Evolutionary conservation across 371 early-diverging fungal genomes (phyloP), one percentile per base, ranked within the genome.

Genomic region (Lichtheimia hyalospora): DNA sequence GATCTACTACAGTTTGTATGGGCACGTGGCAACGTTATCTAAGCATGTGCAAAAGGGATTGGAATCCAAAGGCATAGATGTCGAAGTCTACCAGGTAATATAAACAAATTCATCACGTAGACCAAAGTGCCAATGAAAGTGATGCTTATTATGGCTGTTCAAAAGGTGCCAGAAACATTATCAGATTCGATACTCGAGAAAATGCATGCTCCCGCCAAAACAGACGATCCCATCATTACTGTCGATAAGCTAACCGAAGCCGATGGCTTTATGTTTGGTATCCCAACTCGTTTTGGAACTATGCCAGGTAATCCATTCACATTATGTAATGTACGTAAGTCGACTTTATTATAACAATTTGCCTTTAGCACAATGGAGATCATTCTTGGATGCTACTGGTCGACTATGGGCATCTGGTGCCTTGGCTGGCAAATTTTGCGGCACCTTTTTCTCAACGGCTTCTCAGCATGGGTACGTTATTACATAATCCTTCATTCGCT

Each of bases 251-350:
- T 93, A 1, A 62, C 69, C 6, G 79, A 89, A 49, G 81, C 89
- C 0, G 95, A 95, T 69, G 95, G 90, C 1, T 66, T 91, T 62
- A 62, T 94, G 20, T 89, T 94, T 64, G 94, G 94, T 8, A 72
- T 92, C 54, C 68, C 68, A 3, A 68, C 68, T 25, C 73, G 91
- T 3, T 93, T 84, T 64, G 93, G 93, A 15, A 68, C 62, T n/a
- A 63, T 87, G 14, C 87, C 92, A 0, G 34, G 34, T 34, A 34
- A 34, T 6, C 34, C 2, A 34, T 34, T 6, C 8, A 1, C 34
- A n/a, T n/a, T n/a, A n/a, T n/a, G n/a, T n/a, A 34, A 8, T 34
- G 5, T 34, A 8, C 10, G 2, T 2, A 8, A 10, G 2, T 34
- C 8, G 34, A 34, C 2, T 8, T 34, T 34, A 8, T 10, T 10